Conservation (phyloP, 139 green algal species). For the Eudorina sp. region DNA sequence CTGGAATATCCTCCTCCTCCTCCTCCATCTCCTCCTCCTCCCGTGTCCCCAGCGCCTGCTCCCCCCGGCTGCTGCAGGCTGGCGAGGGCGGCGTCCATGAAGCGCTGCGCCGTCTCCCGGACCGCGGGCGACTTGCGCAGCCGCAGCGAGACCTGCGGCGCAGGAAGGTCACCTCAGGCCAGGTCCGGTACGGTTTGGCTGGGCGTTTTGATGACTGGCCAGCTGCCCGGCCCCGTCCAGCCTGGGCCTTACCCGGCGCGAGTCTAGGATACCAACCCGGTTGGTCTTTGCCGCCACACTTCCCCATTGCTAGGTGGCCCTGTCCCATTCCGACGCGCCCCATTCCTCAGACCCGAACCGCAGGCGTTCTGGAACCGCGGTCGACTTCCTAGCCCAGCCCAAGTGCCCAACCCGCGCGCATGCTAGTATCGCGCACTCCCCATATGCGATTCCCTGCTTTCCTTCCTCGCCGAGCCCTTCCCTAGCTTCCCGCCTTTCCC, state of each 20-base stretch:
- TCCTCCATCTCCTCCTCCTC: not conserved
- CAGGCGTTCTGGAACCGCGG: no score
- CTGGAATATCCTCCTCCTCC: no score
- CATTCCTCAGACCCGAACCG: no score
- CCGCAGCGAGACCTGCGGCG: constrained; percentile 8
- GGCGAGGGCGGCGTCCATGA: not conserved
- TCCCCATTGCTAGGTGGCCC: no score
- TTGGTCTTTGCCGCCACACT: no score
- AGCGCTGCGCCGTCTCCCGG: not conserved
- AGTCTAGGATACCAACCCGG: not conserved
- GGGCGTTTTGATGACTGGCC: not conserved
- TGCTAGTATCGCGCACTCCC: not conserved
- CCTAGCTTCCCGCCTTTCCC: not conserved
- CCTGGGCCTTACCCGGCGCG: not conserved
- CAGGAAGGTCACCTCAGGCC: not conserved
- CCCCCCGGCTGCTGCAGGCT: not conserved
- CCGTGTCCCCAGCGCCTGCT: not conserved
- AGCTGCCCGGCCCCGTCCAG: not conserved
- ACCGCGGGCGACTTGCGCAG: not conserved
- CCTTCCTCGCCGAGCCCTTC: not conserved
- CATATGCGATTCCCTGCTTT: not conserved
- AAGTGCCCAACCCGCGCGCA: no score
- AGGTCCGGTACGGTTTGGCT: not conserved
- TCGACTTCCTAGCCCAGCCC: no score
- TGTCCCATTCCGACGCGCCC: no score